These are phyloP conservation scores for Phoma sp. DNA, from an alignment of 2,329 filamentous ascomycete genomes.

Conservation along the genomic window DNA sequence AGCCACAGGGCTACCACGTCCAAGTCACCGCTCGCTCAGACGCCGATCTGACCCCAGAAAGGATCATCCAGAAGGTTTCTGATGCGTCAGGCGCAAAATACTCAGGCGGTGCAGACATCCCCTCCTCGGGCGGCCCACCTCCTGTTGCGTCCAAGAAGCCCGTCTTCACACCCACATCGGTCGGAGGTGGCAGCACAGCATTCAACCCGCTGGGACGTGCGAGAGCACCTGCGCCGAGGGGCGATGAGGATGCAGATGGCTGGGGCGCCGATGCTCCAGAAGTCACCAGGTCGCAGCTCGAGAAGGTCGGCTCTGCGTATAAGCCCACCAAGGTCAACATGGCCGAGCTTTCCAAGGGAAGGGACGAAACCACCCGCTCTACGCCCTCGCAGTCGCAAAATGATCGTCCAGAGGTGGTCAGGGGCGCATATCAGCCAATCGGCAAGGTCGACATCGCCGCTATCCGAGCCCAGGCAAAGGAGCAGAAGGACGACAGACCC, in stretches of 20 bases:
- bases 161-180: constrained; percentile 81
- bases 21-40: constrained; percentile 96
- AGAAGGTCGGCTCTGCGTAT: constrained; percentile 93
- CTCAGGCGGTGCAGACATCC: constrained; percentile 68
- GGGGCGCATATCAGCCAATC: constrained; percentile 87
- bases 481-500: constrained; percentile 76
- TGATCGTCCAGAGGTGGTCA: constrained; percentile 69
- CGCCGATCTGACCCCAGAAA: constrained; percentile 82
- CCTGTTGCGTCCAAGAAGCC: constrained; percentile 86
- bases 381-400: constrained; percentile 58
- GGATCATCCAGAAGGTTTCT: constrained; percentile 89
- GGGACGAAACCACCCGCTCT: constrained; percentile 69
- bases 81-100: constrained; percentile 97
- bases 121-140: constrained; percentile 62
- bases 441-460: constrained; percentile 98
- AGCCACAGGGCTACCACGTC: constrained; percentile 81
- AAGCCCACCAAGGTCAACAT: constrained; percentile 96
- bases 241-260: constrained; percentile 78
- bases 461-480: constrained; percentile 76
- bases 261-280: constrained; percentile 96
- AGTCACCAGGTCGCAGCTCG: constrained; percentile 81
- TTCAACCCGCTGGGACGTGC: constrained; percentile 76
- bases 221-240: constrained; percentile 59
- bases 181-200: constrained; percentile 59
- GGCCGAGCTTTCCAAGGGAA: constrained; percentile 78